Percentiles rank a stretch among this genome's conserved stretches.
Evolutionary conservation across 164 flowering plant species (phyloP).

Genomic region (Liriodendron chinense): DNA sequence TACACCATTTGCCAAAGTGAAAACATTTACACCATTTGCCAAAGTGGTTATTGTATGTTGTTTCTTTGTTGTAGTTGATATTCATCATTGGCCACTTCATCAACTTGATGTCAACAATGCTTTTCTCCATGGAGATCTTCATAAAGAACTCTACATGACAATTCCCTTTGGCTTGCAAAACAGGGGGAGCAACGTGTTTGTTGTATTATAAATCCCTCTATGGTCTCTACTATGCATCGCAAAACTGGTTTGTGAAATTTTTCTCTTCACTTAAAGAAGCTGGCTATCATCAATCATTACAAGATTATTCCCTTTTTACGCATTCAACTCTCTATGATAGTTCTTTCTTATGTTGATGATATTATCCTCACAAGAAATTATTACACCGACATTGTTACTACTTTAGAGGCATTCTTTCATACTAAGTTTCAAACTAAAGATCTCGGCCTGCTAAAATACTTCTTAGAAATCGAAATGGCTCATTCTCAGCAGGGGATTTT

Average conservation of each 20-base stretch:
- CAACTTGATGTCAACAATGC: slow-evolving; percentile 3
- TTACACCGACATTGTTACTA: not conserved
- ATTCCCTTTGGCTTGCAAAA: not conserved
- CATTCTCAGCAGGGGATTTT: not conserved
- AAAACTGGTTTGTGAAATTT: not conserved
- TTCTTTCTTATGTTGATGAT: not conserved
- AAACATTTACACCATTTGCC: not conserved
- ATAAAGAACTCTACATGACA: not conserved
- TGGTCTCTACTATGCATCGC: no score
- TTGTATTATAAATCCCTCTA: no score
- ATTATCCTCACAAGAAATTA: not conserved
- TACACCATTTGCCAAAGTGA: not conserved
- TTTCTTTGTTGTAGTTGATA: not conserved
- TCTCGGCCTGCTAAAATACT: no score
- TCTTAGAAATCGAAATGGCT: not conserved
- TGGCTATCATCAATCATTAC: slow-evolving; percentile 2
- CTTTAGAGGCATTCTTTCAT: not conserved
- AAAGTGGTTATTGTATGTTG: no score
- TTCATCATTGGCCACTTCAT: not conserved
- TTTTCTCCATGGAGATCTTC: slow-evolving; percentile 2
- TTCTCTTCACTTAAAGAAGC: not conserved
- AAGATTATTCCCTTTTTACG: not conserved
- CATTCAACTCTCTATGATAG: not conserved
- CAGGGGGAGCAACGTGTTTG: not conserved
- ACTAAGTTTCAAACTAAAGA: not conserved